Evolutionary conservation across 73 alveolate genomes (phyloP), one percentile per base, ranked within the genome.

Genomic region (Strombidium stylifer): DNA sequence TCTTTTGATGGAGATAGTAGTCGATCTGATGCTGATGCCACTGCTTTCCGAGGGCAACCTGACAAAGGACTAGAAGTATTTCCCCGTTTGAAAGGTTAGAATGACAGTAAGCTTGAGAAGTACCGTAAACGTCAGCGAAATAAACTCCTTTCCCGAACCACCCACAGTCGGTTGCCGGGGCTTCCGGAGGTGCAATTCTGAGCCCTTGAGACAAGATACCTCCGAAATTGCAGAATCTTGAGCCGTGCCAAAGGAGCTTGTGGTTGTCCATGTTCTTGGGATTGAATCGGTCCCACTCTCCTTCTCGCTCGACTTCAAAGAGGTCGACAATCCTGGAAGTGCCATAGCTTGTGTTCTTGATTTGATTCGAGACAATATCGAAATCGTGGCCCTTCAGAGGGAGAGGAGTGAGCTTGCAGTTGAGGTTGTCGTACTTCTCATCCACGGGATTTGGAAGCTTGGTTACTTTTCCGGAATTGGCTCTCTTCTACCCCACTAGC

Each of bases 61-160:
- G 98, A 78, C 98, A 87, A 35, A 96, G 76, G 23, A 93, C 82
- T 75, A 96, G 84, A 53, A 89, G 47, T 2, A 98, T 98, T 8
- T 85, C 81, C 31, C 82, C 82, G 47, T 84, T 90, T 58, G 91
- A 87, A 16, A 79, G 70, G 35, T 76, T 55, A 1, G 94, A 70
- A 65, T 73, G 86, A 59, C 97, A 96, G 77, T 88, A 94, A 53
- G 81, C 69, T 0, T 92, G 94, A 25, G 97, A 82, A 72, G 92
- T 94, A 35, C 92, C 81, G 25, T 89, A 94, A 86, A 94, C 64
- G 78, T 94, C 99, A n/a, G 98, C 98, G 71, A 96, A 94, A 73
- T 96, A 96, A 12, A 94, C 95, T 15, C 99, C 99, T 66, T 96
- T 96, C 14, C 99, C 99, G 57, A 92, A 96, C 95, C 86, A 91